Base-by-base conservation (phyloP, 2,329 filamentous ascomycete genomes). In the Metarhizium robertsii region DNA sequence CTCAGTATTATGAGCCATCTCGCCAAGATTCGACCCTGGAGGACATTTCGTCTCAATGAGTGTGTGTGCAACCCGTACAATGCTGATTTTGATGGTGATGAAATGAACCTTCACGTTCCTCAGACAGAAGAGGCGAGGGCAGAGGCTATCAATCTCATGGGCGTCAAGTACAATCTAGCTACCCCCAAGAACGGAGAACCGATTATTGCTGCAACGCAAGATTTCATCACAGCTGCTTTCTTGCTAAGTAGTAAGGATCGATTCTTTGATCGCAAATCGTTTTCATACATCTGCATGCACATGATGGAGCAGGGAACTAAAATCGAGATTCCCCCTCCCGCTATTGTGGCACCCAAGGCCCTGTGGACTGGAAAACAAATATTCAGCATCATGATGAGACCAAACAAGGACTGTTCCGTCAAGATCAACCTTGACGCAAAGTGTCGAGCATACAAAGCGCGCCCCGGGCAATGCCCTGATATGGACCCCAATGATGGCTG, bases 1-100 rank as follows among this genome's bases (percentile, higher is more conserved):
- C 87, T 99, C 61, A 96, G 90, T 84, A 99, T 99, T 70, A 91
- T 99, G 74, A 92, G 89, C 66, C 94, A 99, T 75, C 85, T 88
- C 65, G 94, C 87, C 63, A 96, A 96, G 71, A 84, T 99, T 51
- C 84, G 94, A 52, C 94, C 92, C 0, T 95, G 94, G 86, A 85
- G 92, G 70, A 99, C 94, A 0, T 97, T 99, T 69, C 87, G 94
- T 54, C 79, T 99, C 18, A 99, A 99, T 68, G 94, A 99, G 69
- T 99, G 94, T 81, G 94, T 96, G 1, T 99, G 94, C 72, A 92
- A 88, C 59, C 94, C 94, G 3, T 99, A 99, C 78, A 99, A 99
- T 64, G 94, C 94, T 55, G 94, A 99, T 81, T 99, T 99, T 63
- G 94, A 99, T 65, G 94, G 94, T 58, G 94, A 99, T 64, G 94